Conservation (phyloP, 169 alveolate genomes). For the Cryptosporidium tyzzeri region DNA sequence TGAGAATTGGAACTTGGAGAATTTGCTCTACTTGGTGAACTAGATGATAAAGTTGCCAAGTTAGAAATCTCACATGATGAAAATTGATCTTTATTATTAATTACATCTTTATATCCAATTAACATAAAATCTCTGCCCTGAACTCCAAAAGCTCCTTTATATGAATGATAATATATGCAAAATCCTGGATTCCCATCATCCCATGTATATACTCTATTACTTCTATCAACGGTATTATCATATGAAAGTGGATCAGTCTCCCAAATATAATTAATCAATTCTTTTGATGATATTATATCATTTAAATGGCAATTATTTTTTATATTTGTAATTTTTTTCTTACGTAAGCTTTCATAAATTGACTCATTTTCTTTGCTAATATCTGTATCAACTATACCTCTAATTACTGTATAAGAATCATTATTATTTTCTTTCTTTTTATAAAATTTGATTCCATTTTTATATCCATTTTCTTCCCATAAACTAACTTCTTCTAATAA, state of each 20-base stretch:
- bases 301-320: conserved; percentile 41
- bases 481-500: conserved; percentile 30
- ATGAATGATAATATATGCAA: conserved; percentile 69
- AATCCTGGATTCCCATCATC: conserved; percentile 58
- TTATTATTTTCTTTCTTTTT: conserved; percentile 30
- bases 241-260: conserved; percentile 57
- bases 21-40: conserved; percentile 29
- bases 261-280: conserved; percentile 56
- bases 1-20: conserved; percentile 17
- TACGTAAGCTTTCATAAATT: conserved; percentile 8
- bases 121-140: conserved; percentile 59
- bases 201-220: conserved; percentile 70
- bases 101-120: conserved; percentile 43
- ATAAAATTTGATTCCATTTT: conserved; percentile 46
- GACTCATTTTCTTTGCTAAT: conserved; percentile 55
- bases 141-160: conserved; percentile 66
- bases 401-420: conserved; percentile 19
- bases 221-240: conserved; percentile 70
- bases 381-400: conserved; percentile 68
- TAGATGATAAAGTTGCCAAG: conserved; percentile 4
- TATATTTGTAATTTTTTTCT: conserved; percentile 4
- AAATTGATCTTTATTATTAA: conserved; percentile 5
- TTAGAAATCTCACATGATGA: conserved; percentile 10
- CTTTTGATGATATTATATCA: conserved; percentile 63
- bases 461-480: conserved; percentile 67